These are phyloP conservation scores for Diaporthe humulicola DNA, from an alignment of 2,329 filamentous ascomycete genomes.

Conservation along the genomic window DNA sequence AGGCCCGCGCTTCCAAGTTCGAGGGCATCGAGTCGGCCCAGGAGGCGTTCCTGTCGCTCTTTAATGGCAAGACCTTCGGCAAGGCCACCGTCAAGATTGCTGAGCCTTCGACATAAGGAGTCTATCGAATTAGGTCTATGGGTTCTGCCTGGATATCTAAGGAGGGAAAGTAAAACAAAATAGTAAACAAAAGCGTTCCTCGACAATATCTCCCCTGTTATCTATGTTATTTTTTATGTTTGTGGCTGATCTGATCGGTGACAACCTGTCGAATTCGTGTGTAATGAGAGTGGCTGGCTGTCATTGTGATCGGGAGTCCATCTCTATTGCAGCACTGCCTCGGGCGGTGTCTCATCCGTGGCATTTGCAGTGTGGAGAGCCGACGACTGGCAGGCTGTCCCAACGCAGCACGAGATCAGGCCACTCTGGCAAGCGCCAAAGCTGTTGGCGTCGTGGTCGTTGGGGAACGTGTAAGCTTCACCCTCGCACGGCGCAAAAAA, in stretches of 20 bases:
- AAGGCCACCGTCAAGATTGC: constrained; percentile 72
- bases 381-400: background rate
- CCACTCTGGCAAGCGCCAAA: constrained; percentile 33
- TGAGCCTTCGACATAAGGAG: constrained; percentile 30
- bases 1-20: constrained; percentile 70
- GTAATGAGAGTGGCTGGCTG: background rate
- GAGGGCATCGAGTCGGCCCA: constrained; percentile 76
- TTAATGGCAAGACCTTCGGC: constrained; percentile 78
- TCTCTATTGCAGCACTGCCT: background rate
- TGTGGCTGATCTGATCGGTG: background rate
- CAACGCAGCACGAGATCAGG: constrained; percentile 22
- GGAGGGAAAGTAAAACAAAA: background rate
- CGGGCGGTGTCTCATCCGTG: background rate
- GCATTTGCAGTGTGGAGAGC: too few species aligned
- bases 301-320: too few species aligned
- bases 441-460: constrained; percentile 42
- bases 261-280: background rate
- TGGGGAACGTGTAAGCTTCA: constrained; percentile 38
- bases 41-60: constrained; percentile 76
- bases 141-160: background rate
- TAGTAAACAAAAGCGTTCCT: background rate
- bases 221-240: background rate
- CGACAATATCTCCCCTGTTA: background rate
- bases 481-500: constrained; percentile 39
- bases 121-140: background rate